Base-by-base conservation (phyloP, 345 rosid genomes). In the Syzygium jambos region DNA sequence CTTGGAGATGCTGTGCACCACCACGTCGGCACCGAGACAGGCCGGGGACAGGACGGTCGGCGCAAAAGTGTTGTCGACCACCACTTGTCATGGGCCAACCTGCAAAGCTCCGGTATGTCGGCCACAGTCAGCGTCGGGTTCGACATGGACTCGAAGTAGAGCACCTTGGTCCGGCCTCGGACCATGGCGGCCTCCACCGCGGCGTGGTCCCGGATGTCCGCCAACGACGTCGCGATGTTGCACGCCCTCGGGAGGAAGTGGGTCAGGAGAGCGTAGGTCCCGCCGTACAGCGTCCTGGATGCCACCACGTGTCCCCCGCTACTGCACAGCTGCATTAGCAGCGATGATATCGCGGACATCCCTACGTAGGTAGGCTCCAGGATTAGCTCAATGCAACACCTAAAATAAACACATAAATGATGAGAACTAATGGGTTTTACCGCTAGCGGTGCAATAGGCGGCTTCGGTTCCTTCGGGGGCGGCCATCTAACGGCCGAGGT, bases 261-360 rank as follows among this genome's bases (percentile, higher is more conserved):
- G 27, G 95, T 88, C 54, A 96, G 90, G 88, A 98, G 89, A 16
- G 99, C 99, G 88, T 98, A 98, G 22, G 98, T 98, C 88, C 99
- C 99, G 52, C 99, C 99, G 87, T 98, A 98, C 34, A 98, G 93
- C 2, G 93, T 83, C 89, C 63, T 89, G 21, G 99, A 93, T 0
- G 98, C 99, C 93, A 95, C 99, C 89, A 96, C 91, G 95, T 96
- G 99, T 68, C 95, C 99, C 30, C 99, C 98, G 88, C 96, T 96
- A 92, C 97, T 94, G 93, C 99, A 98, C 1, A 96, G 95, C 88
- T 98, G 99, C 84, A 98, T 65, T 90, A 98, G 63, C 89, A 95
- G 98, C 87, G 98, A 92, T 9, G 99, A 95, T 90, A 98, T 98
- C 52, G 99, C 99, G 4, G 99, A 93, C 99, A 95, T 95, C 34